Base-by-base conservation (phyloP, 2,329 filamentous ascomycete genomes). In the Macroventuria anomochaeta region DNA sequence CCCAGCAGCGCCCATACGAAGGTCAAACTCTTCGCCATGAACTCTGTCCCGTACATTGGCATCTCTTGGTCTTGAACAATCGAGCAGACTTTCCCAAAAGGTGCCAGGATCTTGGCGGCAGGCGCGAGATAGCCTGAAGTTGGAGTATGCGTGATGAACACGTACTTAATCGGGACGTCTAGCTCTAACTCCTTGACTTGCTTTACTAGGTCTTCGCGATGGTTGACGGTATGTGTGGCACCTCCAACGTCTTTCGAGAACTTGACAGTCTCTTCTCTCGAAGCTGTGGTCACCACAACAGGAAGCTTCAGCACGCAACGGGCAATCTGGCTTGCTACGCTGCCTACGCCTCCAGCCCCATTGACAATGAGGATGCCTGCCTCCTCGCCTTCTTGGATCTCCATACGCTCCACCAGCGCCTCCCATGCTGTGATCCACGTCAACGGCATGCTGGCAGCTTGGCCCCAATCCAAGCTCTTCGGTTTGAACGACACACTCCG, bases 21-120 rank as follows among this genome's bases (percentile, higher is more conserved):
- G 0, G 71, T 73, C 43, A 80, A 55, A 13, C 71, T 76, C 64
- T 80, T 80, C 41, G 75, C 71, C 76, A 79, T 77, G 62, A 77
- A 79, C 61, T 77, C 70, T 2, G 77, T 76, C 2, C 76, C 77
- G 55, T 80, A 79, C 74, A 79, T 76, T 20, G 72, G 72, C 26
- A 75, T 58, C 28, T 77, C 73, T 37, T 72, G 58, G 7, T 73
- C 73, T 61, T 81, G 77, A 12, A 80, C 76, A 48, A 80, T 79
- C 11, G 73, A 77, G 67, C 76, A 78, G 6, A 79, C 72, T 59
- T 78, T 79, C 7, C 75, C 77, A 33, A 79, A 78, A 2, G 77
- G 76, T 13, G 73, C 75, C 32, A 73, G 71, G n/a, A 79, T 66
- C 20, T 73, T 69, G 2, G 70, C 72, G 3, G 73, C 67, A 10